phyloP scores from a whole-genome alignment of 208 protist species.

The Wallacemonas rigidus region DNA sequence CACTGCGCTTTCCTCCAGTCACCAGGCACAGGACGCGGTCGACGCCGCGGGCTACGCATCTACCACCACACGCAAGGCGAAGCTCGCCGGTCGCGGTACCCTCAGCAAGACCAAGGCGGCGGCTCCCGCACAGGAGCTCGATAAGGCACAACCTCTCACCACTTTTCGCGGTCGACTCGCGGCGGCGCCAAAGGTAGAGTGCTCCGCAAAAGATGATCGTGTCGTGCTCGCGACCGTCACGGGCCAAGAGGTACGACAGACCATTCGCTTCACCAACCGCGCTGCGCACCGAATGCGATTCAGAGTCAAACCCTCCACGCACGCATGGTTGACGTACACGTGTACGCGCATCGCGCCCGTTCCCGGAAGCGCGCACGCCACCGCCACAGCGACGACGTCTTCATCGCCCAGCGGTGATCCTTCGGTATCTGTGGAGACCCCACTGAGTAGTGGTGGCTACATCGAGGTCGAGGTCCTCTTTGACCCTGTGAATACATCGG shows the following conservation, averaged over 20 bases:
- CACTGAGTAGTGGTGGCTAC: constrained; percentile 76
- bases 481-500: constrained; percentile 47
- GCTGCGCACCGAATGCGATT: constrained; percentile 54
- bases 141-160: background rate
- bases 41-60: background rate
- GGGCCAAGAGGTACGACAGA: constrained; percentile 27
- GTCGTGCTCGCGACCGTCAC: constrained; percentile 44
- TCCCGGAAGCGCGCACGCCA: constrained; percentile 20
- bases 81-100: background rate
- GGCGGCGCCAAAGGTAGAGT: constrained; percentile 42
- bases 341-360: constrained; percentile 50
- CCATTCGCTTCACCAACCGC: constrained; percentile 78
- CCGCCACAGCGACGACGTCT: background rate
- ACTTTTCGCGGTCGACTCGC: constrained; percentile 3
- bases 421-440: background rate
- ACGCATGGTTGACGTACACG: constrained; percentile 72
- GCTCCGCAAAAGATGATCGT: constrained; percentile 39
- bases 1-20: background rate
- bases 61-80: background rate
- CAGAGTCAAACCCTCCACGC: constrained; percentile 58
- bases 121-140: background rate
- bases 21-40: background rate
- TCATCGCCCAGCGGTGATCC: background rate
- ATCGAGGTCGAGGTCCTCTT: constrained; percentile 80
- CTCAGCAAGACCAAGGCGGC: background rate